Evolutionary conservation across 352 stramenopile species (phyloP), one percentile per base, ranked within the genome.

Genomic region (Globisporangium megalacanthum): DNA sequence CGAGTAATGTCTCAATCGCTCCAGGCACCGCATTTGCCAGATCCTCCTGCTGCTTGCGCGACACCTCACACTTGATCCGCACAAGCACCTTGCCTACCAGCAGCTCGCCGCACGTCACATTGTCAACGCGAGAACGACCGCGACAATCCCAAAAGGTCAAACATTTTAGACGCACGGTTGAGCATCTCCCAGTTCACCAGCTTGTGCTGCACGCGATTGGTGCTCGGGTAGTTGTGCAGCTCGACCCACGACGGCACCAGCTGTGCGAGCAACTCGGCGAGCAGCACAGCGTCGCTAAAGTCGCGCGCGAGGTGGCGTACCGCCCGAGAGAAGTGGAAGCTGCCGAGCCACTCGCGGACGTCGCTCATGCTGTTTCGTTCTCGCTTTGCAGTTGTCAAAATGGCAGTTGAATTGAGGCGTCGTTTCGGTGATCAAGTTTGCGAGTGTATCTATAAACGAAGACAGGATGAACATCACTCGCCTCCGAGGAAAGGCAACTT

Each of bases 111-210:
- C 7, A 35, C 25, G 17, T 11, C 17, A 45, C 49, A 45, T 6
- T 29, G 11, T 42, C 14, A 31, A 8, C 4, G 31, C n/a, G 6
- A 19, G 22, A 45, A 9, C 9, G 14, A 17, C 15, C 17, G 36
- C 13, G 4, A 15, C 15, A 1, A 33, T n/a, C n/a, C 33, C 25
- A n/a, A 6, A 15, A 19, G 11, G 4, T 17, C 54, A 37, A n/a
- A 10, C 10, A 8, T 20, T 6, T 31, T 1, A 11, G 3, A 53
- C 75, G 39, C 49, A 84, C 75, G 70, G 20, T 85, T 85, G 17
- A 85, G 61, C 5, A 69, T 69, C 44, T 85, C 75, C 75, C 75
- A 85, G 65, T 85, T 85, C 47, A 59, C 60, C 31, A 77, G 46
- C 46, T 85, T 85, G 48, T 82, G 75, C 58, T 80, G 65, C 45